Percentiles rank a stretch among this genome's conserved stretches.
These are phyloP conservation scores for Wallemia mellicola DNA, from an alignment of 1,284 basidiomycete genomes.

Conservation along the genomic window DNA sequence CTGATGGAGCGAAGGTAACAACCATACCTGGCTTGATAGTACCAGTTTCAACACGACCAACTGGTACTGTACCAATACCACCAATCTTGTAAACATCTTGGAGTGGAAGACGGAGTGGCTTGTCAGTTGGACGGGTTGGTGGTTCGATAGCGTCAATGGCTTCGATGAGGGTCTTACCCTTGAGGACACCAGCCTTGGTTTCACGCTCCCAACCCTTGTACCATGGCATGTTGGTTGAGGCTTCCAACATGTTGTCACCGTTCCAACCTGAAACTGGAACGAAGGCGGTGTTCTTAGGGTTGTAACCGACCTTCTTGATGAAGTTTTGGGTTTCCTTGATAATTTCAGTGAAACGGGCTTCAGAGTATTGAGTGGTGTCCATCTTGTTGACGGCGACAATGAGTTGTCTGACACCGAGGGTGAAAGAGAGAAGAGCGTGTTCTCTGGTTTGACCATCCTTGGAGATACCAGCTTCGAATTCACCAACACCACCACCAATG, in stretches of 20 bases:
- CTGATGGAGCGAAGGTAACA: slow-evolving; percentile 42
- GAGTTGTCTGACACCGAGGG: slow-evolving; percentile 98
- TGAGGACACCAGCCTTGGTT: slow-evolving; percentile 65
- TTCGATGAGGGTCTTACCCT: slow-evolving; percentile 98
- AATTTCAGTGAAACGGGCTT: slow-evolving; percentile 99
- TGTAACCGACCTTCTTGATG: slow-evolving; percentile 99
- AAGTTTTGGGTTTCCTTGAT: slow-evolving; percentile 96
- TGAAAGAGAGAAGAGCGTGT: slow-evolving; percentile 98
- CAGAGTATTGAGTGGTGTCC: slow-evolving; percentile 97
- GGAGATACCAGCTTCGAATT: slow-evolving; percentile 99
- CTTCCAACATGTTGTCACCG: slow-evolving; percentile 99
- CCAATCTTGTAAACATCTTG: slow-evolving; percentile 99
- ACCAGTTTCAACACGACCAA: slow-evolving; percentile 99
- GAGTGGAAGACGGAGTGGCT: slow-evolving; percentile 98
- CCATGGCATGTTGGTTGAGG: slow-evolving; percentile 90
- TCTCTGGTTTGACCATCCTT: slow-evolving; percentile 99
- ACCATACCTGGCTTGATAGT: slow-evolving; percentile 96
- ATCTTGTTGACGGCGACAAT: slow-evolving; percentile 99
- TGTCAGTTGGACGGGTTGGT: slow-evolving; percentile 84
- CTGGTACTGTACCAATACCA: slow-evolving; percentile 99
- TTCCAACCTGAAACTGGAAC: slow-evolving; percentile 99
- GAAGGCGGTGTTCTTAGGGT: slow-evolving; percentile 94
- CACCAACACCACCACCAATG: slow-evolving; percentile 95
- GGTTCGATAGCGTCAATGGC: slow-evolving; percentile 99
- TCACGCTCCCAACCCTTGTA: slow-evolving; percentile 98